Percentiles rank a stretch among this genome's conserved stretches.
Conservation (phyloP, 164 flowering plant genomes). For the Euptelea pleiosperma region DNA sequence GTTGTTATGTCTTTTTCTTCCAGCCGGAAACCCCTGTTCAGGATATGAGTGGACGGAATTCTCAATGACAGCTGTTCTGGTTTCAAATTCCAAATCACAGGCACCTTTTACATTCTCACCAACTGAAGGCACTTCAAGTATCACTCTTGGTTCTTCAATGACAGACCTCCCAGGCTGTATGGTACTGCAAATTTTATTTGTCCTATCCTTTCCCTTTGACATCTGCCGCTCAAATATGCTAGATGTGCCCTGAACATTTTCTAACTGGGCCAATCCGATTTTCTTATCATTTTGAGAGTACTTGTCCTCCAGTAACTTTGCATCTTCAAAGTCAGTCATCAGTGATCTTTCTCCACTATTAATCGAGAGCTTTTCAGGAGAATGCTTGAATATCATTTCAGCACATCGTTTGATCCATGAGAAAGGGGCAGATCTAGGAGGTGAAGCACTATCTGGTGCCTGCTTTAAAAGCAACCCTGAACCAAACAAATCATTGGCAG, state of each 20-base stretch:
- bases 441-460: slow-evolving; percentile 27
- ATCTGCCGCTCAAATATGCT: slow-evolving; percentile 14
- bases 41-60: slow-evolving; percentile 11
- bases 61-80: slow-evolving; percentile 15
- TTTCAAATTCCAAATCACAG: slow-evolving; percentile 18
- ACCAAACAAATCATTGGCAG: slow-evolving; percentile 16
- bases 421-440: slow-evolving; percentile 43
- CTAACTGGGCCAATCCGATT: neutral
- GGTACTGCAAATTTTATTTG: neutral
- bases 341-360: slow-evolving; percentile 15
- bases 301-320: slow-evolving; percentile 14
- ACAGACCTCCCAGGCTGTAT: slow-evolving; percentile 12
- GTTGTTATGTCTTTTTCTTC: slow-evolving; percentile 42
- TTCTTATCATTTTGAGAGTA: slow-evolving; percentile 6
- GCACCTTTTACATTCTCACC: slow-evolving; percentile 20
- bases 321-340: slow-evolving; percentile 19
- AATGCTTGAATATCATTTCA: slow-evolving; percentile 45
- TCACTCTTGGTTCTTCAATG: slow-evolving; percentile 42
- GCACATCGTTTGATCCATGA: slow-evolving; percentile 76
- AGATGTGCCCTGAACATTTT: slow-evolving; percentile 12
- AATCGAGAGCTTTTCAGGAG: slow-evolving; percentile 35
- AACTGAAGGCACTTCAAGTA: slow-evolving; percentile 35
- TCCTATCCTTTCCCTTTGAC: slow-evolving; percentile 3
- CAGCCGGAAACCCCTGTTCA: slow-evolving; percentile 23
- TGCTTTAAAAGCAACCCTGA: slow-evolving; percentile 20